Conservation (phyloP, 805 yeast genomes). For the Ogataea methanolica region DNA sequence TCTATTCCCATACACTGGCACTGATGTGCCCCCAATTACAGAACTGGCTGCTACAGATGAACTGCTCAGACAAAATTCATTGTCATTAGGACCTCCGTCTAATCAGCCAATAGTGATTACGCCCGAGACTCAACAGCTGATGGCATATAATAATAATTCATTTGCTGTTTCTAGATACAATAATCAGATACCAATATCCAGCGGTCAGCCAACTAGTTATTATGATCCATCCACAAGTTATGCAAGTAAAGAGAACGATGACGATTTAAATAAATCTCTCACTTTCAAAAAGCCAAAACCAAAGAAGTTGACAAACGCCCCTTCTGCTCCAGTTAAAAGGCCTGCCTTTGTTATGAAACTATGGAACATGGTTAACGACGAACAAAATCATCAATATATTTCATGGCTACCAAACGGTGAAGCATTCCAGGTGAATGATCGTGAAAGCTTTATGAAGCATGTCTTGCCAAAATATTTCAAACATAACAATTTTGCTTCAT, state of each 20-base stretch:
- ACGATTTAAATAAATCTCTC: constrained; percentile 1
- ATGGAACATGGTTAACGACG: constrained; percentile 94
- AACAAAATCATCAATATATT: constrained; percentile 61
- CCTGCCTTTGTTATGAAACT: constrained; percentile 92
- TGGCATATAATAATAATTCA: constrained; percentile 3
- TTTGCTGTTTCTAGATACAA: constrained; percentile 12
- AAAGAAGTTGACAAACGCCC: constrained; percentile 14
- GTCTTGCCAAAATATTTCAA: constrained; percentile 91
- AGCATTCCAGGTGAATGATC: constrained; percentile 76
- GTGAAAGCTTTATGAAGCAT: constrained; percentile 79
- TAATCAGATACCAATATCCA: background rate
- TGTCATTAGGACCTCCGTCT: constrained; percentile 9
- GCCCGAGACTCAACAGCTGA: constrained; percentile 2
- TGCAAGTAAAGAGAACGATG: background rate
- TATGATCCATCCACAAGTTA: constrained; percentile 5
- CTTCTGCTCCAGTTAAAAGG: constrained; percentile 40
- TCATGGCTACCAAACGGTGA: constrained; percentile 84
- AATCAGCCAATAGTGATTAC: constrained; percentile 1
- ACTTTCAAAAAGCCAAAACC: constrained; percentile 24
- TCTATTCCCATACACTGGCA: constrained; percentile 6
- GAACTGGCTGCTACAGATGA: constrained; percentile 3
- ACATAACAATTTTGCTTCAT: constrained; percentile 91
- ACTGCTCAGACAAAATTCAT: constrained; percentile 7
- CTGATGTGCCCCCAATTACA: constrained; percentile 8
- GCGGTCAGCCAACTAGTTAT: background rate